These are phyloP conservation scores for Firmiana major DNA, from an alignment of 345 rosid species.

Conservation along the genomic window DNA sequence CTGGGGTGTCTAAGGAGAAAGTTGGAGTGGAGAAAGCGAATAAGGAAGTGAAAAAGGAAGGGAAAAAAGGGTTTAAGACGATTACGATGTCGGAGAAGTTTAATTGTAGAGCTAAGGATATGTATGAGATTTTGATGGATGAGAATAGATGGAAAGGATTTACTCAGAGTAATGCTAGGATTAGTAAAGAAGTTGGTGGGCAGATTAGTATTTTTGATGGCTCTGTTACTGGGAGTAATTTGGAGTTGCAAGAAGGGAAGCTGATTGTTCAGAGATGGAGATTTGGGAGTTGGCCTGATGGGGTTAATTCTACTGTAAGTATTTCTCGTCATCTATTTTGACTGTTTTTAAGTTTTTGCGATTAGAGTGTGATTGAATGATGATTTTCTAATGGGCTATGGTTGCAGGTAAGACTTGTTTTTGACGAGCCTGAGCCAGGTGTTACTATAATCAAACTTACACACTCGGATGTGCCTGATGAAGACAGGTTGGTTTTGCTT, in stretches of 20 bases:
- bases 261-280: constrained; percentile 92
- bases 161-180: constrained; percentile 87
- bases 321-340: not conserved
- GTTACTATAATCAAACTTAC: constrained; percentile 67
- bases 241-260: constrained; percentile 86
- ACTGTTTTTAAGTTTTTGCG: not conserved
- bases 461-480: constrained; percentile 85
- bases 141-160: constrained; percentile 97
- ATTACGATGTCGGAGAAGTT: constrained; percentile 82
- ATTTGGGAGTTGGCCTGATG: constrained; percentile 98
- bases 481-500: constrained; percentile 61
- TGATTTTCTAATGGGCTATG: not conserved
- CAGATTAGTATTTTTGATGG: constrained; percentile 84
- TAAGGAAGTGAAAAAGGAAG: constrained; percentile 27
- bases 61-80: constrained; percentile 62
- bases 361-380: constrained; percentile 10
- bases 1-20: constrained; percentile 24
- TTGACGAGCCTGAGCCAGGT: constrained; percentile 83
- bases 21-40: constrained; percentile 20
- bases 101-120: constrained; percentile 71
- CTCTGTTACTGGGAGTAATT: constrained; percentile 71
- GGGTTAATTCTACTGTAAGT: constrained; percentile 71
- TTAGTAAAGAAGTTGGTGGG: constrained; percentile 74
- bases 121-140: constrained; percentile 95
- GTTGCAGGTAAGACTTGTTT: constrained; percentile 65